Percentiles rank a stretch among this genome's conserved stretches.
These are phyloP conservation scores for Sporothrix mexicana DNA, from an alignment of 2,329 filamentous ascomycete species.

Conservation along the genomic window DNA sequence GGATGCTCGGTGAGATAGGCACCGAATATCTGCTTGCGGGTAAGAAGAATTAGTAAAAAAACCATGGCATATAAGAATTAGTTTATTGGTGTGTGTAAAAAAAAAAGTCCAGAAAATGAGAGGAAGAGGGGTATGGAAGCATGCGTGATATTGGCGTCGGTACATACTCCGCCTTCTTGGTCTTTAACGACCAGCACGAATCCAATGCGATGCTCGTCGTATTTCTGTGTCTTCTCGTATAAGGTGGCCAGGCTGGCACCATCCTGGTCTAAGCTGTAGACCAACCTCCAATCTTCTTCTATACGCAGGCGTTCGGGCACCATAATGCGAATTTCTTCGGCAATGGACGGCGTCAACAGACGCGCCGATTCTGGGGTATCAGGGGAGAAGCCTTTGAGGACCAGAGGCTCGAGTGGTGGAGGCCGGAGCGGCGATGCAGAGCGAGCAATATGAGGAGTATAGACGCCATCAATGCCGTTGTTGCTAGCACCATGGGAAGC, in stretches of 20 bases:
- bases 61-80: no score
- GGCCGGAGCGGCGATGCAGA: conserved; percentile 81
- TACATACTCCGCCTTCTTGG: conserved; percentile 71
- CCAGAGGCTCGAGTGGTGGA: conserved; percentile 83
- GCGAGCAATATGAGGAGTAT: conserved; percentile 58
- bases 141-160: no score
- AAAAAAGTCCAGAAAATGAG: no score
- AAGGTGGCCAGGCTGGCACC: conserved; percentile 86
- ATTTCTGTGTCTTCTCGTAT: conserved; percentile 77
- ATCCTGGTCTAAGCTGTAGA: conserved; percentile 90
- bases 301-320: conserved; percentile 87
- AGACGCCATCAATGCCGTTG: conserved; percentile 37
- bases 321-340: conserved; percentile 91
- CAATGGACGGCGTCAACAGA: conserved; percentile 74
- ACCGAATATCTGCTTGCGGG: conserved; percentile 71
- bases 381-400: conserved; percentile 68
- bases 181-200: conserved; percentile 91
- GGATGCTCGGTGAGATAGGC: conserved; percentile 92
- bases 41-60: conserved; percentile 19
- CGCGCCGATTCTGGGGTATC: conserved; percentile 65
- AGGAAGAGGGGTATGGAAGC: no score
- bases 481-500: background rate
- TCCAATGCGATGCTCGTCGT: conserved; percentile 73
- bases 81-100: no score
- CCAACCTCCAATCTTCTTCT: conserved; percentile 81